A percentile compares a stretch with the other conserved stretches of the same genome.
Conservation (phyloP, 2,329 filamentous ascomycete genomes). For the Mycosphaerella sp. region DNA sequence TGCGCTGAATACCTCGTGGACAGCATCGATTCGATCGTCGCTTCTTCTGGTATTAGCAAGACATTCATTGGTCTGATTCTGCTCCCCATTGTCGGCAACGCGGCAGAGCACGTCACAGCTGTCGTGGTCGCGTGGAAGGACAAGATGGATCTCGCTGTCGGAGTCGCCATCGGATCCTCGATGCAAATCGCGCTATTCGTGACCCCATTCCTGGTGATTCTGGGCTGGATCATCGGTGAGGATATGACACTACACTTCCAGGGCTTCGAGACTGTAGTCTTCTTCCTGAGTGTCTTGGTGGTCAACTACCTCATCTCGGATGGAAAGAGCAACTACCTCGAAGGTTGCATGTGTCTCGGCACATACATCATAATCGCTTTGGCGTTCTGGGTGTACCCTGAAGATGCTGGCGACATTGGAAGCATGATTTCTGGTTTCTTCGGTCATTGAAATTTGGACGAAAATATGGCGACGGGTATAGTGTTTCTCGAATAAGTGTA, state of each 20-base stretch:
- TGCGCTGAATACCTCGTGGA: slow-evolving; percentile 51
- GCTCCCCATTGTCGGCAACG: slow-evolving; percentile 52
- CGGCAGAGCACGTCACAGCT: slow-evolving; percentile 51
- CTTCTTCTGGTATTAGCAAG: slow-evolving; percentile 46
- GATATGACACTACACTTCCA: slow-evolving; percentile 71
- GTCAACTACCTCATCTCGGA: slow-evolving; percentile 84
- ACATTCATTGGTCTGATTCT: slow-evolving; percentile 53
- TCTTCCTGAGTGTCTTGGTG: slow-evolving; percentile 78
- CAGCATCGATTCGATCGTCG: slow-evolving; percentile 50
- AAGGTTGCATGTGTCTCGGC: slow-evolving; percentile 59
- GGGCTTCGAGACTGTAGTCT: slow-evolving; percentile 78
- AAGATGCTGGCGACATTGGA: slow-evolving; percentile 21
- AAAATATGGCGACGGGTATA: too few relatives aligned
- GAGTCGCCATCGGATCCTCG: slow-evolving; percentile 49
- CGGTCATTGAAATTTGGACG: slow-evolving; percentile 7
- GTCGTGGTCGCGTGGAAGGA: slow-evolving; percentile 51
- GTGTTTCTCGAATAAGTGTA: too few relatives aligned
- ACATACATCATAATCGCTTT: slow-evolving; percentile 55
- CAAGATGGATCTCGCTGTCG: slow-evolving; percentile 53
- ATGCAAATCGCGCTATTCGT: slow-evolving; percentile 54
- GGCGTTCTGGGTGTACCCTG: slow-evolving; percentile 55
- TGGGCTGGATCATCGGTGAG: slow-evolving; percentile 50
- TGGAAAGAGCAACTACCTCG: slow-evolving; percentile 78
- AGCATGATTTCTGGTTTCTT: slow-evolving; percentile 17
- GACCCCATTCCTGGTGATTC: slow-evolving; percentile 51